These are phyloP conservation scores for Limonomyces culmigenus DNA, from an alignment of 1,284 basidiomycete genomes.

Conservation along the genomic window DNA sequence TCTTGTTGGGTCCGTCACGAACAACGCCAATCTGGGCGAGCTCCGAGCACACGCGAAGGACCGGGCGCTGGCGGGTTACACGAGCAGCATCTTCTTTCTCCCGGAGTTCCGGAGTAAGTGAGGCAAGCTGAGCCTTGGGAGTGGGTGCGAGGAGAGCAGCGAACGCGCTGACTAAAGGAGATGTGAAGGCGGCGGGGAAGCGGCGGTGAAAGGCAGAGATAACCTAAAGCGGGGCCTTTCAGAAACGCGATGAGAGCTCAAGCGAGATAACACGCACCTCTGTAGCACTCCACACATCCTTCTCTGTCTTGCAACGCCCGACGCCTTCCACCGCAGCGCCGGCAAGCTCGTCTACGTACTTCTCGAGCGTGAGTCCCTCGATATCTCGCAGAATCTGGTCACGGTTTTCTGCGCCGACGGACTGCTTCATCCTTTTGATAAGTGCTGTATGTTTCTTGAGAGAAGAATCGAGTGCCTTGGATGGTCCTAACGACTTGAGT, in stretches of 20 bases:
- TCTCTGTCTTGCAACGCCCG: conserved; percentile 69
- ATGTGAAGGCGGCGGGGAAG: conserved; percentile 69
- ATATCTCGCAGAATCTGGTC: conserved; percentile 87
- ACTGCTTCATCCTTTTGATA: conserved; percentile 78
- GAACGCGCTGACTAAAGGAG: conserved; percentile 50
- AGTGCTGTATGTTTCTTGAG: conserved; percentile 87
- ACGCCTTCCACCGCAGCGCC: conserved; percentile 80
- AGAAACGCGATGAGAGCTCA: conserved; percentile 3
- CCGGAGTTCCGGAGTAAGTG: conserved; percentile 58
- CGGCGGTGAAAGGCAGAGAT: conserved; percentile 82
- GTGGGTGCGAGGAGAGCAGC: conserved; percentile 51
- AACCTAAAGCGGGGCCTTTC: conserved; percentile 31
- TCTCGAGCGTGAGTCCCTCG: conserved; percentile 77
- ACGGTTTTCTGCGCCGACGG: conserved; percentile 61
- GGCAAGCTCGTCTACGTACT: conserved; percentile 92
- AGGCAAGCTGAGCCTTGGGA: conserved; percentile 35
- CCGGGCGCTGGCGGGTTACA: conserved; percentile 67
- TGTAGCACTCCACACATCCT: conserved; percentile 82
- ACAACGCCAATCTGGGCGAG: conserved; percentile 78
- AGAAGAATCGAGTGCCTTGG: conserved; percentile 70
- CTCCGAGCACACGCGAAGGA: conserved; percentile 80
- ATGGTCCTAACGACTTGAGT: too few species aligned
- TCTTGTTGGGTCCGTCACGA: conserved; percentile 42
- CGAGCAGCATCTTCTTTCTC: conserved; percentile 87
- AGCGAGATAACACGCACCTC: conserved; percentile 39